Percentiles rank a stretch among this genome's conserved stretches.
Evolutionary conservation across 2,329 filamentous ascomycete genomes (phyloP).

Genomic region (Massarina eburnea): DNA sequence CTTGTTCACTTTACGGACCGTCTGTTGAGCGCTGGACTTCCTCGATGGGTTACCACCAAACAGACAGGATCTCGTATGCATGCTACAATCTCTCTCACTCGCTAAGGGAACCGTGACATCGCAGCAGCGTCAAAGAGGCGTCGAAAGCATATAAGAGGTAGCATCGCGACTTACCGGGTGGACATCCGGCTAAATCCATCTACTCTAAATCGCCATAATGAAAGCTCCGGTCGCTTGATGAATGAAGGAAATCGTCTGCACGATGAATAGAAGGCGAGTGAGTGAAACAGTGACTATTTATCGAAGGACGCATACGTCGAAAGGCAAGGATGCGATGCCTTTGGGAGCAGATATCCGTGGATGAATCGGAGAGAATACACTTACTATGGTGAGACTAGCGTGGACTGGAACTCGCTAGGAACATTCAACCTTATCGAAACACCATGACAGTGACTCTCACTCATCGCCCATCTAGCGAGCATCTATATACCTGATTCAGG

Average conservation of each 20-base stretch:
- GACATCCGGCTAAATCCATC: neutral
- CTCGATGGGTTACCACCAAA: neutral
- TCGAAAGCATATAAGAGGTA: neutral
- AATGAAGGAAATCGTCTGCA: neutral
- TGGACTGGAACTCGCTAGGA: no score
- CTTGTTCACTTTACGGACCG: neutral
- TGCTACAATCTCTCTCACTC: neutral
- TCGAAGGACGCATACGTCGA: no score
- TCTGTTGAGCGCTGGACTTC: neutral
- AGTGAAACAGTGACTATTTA: no score
- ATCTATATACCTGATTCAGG: no score
- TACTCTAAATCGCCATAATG: neutral
- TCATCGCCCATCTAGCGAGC: no score
- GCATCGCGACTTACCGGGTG: neutral
- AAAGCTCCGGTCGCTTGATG: neutral
- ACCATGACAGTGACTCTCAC: no score
- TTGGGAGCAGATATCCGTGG: neutral
- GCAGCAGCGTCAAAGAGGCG: neutral
- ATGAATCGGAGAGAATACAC: neutral
- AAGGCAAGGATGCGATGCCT: neutral
- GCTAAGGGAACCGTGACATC: neutral
- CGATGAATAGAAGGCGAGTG: no score
- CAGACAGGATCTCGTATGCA: neutral
- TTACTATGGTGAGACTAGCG: neutral
- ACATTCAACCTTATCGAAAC: no score